Percentiles rank a stretch among this genome's conserved stretches.
Conservation (phyloP, 768 basidiomycete species). For the Porpolomopsis calyptriformis region DNA sequence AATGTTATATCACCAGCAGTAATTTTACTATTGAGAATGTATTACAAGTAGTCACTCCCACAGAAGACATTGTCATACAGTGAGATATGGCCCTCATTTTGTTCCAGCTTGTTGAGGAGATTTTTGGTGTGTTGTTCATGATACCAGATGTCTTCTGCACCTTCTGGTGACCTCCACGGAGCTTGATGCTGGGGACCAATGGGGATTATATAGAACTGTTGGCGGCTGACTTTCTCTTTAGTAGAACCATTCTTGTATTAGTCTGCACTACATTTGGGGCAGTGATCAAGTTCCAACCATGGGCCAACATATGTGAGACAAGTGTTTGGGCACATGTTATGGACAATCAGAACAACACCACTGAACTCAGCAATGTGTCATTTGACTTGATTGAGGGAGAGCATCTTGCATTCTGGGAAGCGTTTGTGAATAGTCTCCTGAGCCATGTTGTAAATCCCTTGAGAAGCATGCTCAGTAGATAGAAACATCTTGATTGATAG, state of each 20-base stretch:
- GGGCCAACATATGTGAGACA: slow-evolving; percentile 35
- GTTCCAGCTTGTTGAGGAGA: slow-evolving; percentile 12
- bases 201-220: slow-evolving; percentile 28
- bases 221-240: background rate
- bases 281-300: slow-evolving; percentile 17
- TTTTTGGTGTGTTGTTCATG: slow-evolving; percentile 12
- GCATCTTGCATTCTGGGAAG: slow-evolving; percentile 18
- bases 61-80: slow-evolving; percentile 22
- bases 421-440: slow-evolving; percentile 13
- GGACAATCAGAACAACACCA: slow-evolving; percentile 23
- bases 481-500: slow-evolving; percentile 26
- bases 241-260: slow-evolving; percentile 18
- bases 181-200: slow-evolving; percentile 33
- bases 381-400: slow-evolving; percentile 23
- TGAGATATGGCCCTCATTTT: background rate
- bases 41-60: slow-evolving; percentile 21
- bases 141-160: slow-evolving; percentile 22
- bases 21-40: slow-evolving; percentile 15
- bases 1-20: slow-evolving; percentile 21
- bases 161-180: slow-evolving; percentile 12
- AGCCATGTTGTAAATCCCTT: slow-evolving; percentile 20
- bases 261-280: slow-evolving; percentile 22
- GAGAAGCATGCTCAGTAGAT: slow-evolving; percentile 18
- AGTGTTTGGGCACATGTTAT: slow-evolving; percentile 34
- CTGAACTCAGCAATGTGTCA: slow-evolving; percentile 18